phyloP scores from a whole-genome alignment of 169 alveolate species.

The Cryptosporidium ubiquitum region DNA sequence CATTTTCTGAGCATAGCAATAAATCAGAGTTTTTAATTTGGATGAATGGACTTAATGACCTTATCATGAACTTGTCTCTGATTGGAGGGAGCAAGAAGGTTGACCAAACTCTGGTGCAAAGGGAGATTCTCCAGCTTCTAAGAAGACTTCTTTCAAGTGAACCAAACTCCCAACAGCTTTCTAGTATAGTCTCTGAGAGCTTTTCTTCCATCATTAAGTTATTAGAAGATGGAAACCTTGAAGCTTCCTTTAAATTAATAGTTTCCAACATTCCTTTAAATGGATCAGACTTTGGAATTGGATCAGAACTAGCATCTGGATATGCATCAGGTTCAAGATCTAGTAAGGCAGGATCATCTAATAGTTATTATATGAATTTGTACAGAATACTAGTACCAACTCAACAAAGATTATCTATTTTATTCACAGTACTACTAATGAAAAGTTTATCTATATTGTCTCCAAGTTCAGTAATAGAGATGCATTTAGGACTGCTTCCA shows the following conservation, averaged over 20 bases:
- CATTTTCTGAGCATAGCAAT: background rate
- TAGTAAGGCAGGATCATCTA: background rate
- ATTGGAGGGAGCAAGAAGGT: slow-evolving; percentile 29
- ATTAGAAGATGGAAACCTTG: background rate
- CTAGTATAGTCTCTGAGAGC: background rate
- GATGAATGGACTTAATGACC: slow-evolving; percentile 33
- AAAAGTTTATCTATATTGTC: background rate
- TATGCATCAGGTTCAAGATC: background rate
- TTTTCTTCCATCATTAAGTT: background rate
- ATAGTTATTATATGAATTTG: background rate
- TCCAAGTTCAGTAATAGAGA: slow-evolving; percentile 14
- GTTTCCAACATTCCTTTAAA: background rate
- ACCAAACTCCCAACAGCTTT: background rate
- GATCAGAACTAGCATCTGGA: no score
- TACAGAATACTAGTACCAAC: background rate
- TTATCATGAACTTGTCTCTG: slow-evolving; percentile 2
- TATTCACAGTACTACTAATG: slow-evolving; percentile 1
- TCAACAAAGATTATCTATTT: slow-evolving; percentile 9
- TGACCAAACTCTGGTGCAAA: slow-evolving; percentile 1
- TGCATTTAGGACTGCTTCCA: slow-evolving; percentile 25
- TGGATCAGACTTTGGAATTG: background rate
- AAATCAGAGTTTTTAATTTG: background rate
- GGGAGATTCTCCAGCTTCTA: background rate
- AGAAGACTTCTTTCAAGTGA: slow-evolving; percentile 8
- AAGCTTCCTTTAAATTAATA: background rate